Evolutionary conservation across 2,329 filamentous ascomycete genomes (phyloP).

Genomic region (Aquanectria penicillioides): DNA sequence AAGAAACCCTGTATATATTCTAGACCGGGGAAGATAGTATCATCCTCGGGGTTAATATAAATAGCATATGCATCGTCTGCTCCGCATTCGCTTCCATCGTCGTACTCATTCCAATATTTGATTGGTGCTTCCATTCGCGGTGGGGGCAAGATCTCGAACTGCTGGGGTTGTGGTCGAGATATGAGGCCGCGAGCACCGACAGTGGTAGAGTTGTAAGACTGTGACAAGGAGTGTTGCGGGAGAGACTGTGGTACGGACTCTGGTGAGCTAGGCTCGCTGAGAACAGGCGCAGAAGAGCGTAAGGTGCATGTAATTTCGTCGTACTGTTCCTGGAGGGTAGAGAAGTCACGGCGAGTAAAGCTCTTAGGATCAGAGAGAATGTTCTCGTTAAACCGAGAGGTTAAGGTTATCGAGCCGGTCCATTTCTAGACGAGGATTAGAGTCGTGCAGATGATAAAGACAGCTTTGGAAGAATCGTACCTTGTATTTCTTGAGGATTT

Average conservation of each 20-base stretch:
- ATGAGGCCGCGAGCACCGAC: constrained; percentile 41
- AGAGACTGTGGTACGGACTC: constrained; percentile 35
- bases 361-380: constrained; percentile 74
- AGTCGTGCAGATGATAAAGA: no score
- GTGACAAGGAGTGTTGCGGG: constrained; percentile 20
- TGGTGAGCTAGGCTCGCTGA: constrained; percentile 54
- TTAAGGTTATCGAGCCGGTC: constrained; percentile 77
- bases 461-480: constrained; percentile 35
- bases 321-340: constrained; percentile 59
- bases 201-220: constrained; percentile 16
- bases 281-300: constrained; percentile 54
- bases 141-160: constrained; percentile 46
- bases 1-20: constrained; percentile 66
- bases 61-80: constrained; percentile 73
- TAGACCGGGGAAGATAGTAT: constrained; percentile 69
- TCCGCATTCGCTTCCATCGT: constrained; percentile 77
- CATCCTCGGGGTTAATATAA: constrained; percentile 76
- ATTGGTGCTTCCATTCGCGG: constrained; percentile 43
- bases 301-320: constrained; percentile 60
- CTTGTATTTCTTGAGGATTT: constrained; percentile 87
- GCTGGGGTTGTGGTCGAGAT: constrained; percentile 33
- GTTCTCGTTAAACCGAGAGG: constrained; percentile 72
- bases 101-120: constrained; percentile 88
- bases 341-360: constrained; percentile 75
- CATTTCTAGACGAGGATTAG: constrained; percentile 68